Base-by-base conservation (phyloP, 2,329 filamentous ascomycete species). In the Sclerotinia nivalis region DNA sequence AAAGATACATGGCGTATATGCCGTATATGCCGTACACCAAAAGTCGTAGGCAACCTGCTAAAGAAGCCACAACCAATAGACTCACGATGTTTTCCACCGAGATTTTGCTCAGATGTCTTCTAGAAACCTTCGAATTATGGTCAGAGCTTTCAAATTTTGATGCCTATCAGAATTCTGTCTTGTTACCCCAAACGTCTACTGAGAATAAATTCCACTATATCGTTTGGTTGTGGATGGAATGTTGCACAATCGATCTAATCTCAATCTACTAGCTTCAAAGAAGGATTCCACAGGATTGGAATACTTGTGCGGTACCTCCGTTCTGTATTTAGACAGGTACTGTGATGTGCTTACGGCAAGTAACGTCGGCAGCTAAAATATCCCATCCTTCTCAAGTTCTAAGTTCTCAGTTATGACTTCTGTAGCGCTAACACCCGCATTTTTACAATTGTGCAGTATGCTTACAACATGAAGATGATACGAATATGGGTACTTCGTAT, bases 81-180 rank as follows among this genome's bases (percentile, higher is more conserved):
- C 13, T 49, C 22, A 37, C 31, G 13, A 50, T 37, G 20, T 40
- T 34, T 37, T 40, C 31, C 60, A 20, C 31, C 3, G 60, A 37
- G 60, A 37, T 49, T n/a, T 25, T 34, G 56, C 56, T 59, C 56
- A 60, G 18, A 45, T 22, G 10, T 52, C 61, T 64, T 64, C 61
- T 64, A 64, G 61, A 64, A 64, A 40, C 47, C 31, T 52, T 52
- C 47, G 47, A 52, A 52, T 64, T 37, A 49, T 40, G 13, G 34
- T 40, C 47, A 40, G 47, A 28, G 61, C 61, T 52, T 52, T 52
- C 9, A 28, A 52, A 40, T 18, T 20, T 34, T 12, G 15, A 43
- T 60, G 13, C 22, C 49, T 62, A 49, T 40, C 45, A 37, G 13
- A 50, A 10, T 50, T 20, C 45, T 62, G 18, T 28, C 7, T 43